Conservation (phyloP, 495 filamentous ascomycete genomes). For the Xylaria castorea region DNA sequence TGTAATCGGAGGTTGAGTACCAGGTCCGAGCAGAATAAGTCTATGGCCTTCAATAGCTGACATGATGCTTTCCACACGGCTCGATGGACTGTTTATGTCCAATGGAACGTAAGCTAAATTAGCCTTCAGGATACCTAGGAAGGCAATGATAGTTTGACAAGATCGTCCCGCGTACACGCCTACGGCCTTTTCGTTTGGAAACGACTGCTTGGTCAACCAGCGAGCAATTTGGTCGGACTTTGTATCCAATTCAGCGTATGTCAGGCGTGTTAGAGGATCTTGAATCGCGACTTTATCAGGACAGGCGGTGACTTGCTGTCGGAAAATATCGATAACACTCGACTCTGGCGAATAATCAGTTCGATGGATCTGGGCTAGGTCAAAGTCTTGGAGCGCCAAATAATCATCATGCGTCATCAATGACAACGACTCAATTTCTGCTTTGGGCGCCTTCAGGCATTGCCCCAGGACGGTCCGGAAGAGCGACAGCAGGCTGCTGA, state of each 20-base stretch:
- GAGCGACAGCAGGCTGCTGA: neutral
- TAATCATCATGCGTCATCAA: neutral
- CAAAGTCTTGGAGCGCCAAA: neutral
- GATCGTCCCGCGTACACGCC: neutral
- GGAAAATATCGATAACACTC: neutral
- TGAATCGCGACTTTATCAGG: neutral
- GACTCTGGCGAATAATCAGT: neutral
- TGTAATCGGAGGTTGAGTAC: neutral
- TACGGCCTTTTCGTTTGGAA: neutral
- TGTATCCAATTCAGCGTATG: neutral
- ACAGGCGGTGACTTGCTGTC: neutral
- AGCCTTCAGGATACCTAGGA: slow-evolving; percentile 29
- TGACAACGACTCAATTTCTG: neutral
- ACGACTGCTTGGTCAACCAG: neutral
- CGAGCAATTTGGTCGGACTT: neutral
- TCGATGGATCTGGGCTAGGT: neutral
- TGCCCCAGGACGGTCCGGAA: neutral
- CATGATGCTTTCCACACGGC: slow-evolving; percentile 19
- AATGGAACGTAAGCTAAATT: slow-evolving; percentile 24
- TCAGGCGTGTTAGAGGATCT: neutral
- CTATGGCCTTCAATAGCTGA: neutral
- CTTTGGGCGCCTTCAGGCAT: neutral
- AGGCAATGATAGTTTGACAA: slow-evolving; percentile 6
- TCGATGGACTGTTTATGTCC: slow-evolving; percentile 17
- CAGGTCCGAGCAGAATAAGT: neutral